A percentile compares a stretch with the other conserved stretches of the same genome.
phyloP scores from a whole-genome alignment of 2,329 filamentous ascomycete genomes.

The Aspergillus ochraceoroseus region DNA sequence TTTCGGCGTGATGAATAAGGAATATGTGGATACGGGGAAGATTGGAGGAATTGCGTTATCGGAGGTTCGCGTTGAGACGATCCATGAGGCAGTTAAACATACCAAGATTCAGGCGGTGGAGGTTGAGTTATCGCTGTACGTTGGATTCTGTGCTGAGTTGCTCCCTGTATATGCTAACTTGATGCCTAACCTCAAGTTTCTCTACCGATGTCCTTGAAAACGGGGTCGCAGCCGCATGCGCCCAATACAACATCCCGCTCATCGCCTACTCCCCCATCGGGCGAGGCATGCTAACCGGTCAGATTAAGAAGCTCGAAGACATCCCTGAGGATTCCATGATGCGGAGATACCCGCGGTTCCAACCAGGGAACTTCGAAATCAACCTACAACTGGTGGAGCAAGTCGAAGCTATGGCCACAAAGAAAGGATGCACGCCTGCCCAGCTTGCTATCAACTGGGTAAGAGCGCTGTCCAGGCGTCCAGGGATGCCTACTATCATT shows the following conservation, averaged over 20 bases:
- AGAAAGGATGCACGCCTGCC: conserved; percentile 56
- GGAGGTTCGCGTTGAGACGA: conserved; percentile 35
- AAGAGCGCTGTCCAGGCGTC: conserved; percentile 46
- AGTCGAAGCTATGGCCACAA: conserved; percentile 55
- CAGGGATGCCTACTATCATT: conserved; percentile 48
- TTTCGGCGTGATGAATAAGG: conserved; percentile 11
- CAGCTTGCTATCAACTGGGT: conserved; percentile 67
- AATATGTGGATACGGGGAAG: conserved; percentile 36
- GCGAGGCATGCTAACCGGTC: conserved; percentile 52
- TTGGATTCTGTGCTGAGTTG: background rate
- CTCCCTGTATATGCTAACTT: background rate
- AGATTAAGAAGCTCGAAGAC: conserved; percentile 51
- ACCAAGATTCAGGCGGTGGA: conserved; percentile 48
- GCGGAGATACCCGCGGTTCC: conserved; percentile 53
- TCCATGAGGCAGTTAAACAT: conserved; percentile 38
- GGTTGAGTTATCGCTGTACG: conserved; percentile 44
- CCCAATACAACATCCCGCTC: conserved; percentile 62
- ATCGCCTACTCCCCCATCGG: conserved; percentile 70
- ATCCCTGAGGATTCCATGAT: conserved; percentile 44
- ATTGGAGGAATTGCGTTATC: conserved; percentile 36
- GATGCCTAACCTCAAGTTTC: conserved; percentile 41
- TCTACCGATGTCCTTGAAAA: conserved; percentile 47
- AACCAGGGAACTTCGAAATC: conserved; percentile 57
- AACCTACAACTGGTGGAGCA: conserved; percentile 60
- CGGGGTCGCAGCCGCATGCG: conserved; percentile 52